phyloP scores from a whole-genome alignment of 805 yeast species.

The Cyberlindnera petersonii region DNA sequence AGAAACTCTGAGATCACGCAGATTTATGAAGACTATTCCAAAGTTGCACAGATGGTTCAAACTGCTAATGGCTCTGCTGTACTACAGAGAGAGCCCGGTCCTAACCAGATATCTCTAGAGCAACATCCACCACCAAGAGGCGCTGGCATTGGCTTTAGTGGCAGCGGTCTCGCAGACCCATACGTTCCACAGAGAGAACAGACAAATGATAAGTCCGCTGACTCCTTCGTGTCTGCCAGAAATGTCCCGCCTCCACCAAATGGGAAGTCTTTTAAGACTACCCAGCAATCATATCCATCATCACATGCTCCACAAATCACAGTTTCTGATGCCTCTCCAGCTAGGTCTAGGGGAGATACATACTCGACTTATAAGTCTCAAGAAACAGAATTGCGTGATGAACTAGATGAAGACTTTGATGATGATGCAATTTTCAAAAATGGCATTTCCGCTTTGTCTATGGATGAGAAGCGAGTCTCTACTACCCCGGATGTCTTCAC shows the following conservation, averaged over 20 bases:
- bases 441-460: constrained; percentile 22
- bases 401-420: constrained; percentile 27
- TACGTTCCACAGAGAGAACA: constrained; percentile 9
- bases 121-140: constrained; percentile 10
- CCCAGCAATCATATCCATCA: too few species aligned
- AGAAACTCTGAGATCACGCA: constrained; percentile 31
- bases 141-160: constrained; percentile 16
- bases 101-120: constrained; percentile 5
- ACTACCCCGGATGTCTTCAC: constrained; percentile 23
- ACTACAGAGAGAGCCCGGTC: neutral
- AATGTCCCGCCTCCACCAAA: neutral
- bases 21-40: constrained; percentile 31
- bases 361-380: constrained; percentile 9
- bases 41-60: constrained; percentile 20
- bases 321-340: neutral
- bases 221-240: constrained; percentile 5
- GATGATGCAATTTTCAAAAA: constrained; percentile 27
- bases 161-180: constrained; percentile 14
- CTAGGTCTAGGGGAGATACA: constrained; percentile 12
- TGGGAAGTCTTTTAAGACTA: too few species aligned
- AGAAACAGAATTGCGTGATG: constrained; percentile 22
- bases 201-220: constrained; percentile 1
- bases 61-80: neutral
- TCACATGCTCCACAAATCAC: neutral
- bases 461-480: constrained; percentile 5